These are phyloP conservation scores for Cordyceps javanica DNA, from an alignment of 2,329 filamentous ascomycete genomes.

Conservation along the genomic window DNA sequence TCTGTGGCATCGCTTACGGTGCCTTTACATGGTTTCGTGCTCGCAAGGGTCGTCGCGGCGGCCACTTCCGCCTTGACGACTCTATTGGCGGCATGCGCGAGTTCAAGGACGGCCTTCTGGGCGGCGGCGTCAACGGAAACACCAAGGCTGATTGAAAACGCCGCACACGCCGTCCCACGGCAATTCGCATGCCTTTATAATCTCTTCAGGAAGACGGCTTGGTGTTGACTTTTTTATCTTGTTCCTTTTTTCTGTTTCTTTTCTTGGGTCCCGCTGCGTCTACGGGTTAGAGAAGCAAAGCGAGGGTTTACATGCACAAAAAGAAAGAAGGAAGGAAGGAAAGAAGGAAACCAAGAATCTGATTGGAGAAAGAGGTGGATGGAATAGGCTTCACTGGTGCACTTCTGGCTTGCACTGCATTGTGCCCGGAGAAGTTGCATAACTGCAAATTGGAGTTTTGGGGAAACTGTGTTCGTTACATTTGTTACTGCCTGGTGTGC, in stretches of 20 bases:
- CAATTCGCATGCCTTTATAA: not conserved
- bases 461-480: slow-evolving; percentile 8
- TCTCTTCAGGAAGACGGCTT: not conserved
- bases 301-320: slow-evolving; percentile 1
- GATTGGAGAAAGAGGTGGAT: no score
- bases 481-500: slow-evolving; percentile 11
- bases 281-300: slow-evolving; percentile 4
- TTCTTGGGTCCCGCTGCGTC: slow-evolving; percentile 5
- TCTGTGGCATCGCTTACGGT: slow-evolving; percentile 50
- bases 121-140: slow-evolving; percentile 37
- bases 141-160: slow-evolving; percentile 44
- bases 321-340: not conserved
- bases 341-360: no score
- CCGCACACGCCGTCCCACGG: not conserved
- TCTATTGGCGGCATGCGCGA: slow-evolving; percentile 40
- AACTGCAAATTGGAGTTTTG: slow-evolving; percentile 4
- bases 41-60: slow-evolving; percentile 47
- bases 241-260: not conserved
- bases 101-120: slow-evolving; percentile 60
- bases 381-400: not conserved
- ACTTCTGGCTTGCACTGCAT: not conserved
- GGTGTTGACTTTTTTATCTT: not conserved
- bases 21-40: slow-evolving; percentile 48
- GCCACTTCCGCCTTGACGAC: slow-evolving; percentile 58
- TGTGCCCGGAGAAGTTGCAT: not conserved